Evolutionary conservation across 208 protist species (phyloP), one percentile per base, ranked within the genome.

Genomic region (Acanthamoeba castellanii): DNA sequence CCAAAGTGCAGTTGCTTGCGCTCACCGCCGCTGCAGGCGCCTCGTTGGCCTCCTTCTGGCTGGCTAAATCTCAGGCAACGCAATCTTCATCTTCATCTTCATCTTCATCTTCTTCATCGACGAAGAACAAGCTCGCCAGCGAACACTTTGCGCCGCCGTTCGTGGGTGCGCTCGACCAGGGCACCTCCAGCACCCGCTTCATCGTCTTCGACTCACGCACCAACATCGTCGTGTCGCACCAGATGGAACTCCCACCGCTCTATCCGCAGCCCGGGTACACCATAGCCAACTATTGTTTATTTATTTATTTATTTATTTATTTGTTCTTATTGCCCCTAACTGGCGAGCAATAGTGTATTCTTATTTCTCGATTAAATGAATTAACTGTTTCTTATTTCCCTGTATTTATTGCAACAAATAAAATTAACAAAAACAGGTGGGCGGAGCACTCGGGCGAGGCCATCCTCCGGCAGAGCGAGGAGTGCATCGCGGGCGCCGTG

Each of bases 381-480:
- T 59, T 14, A 59, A 2, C 13, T 59, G 45, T 47, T 42, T 47
- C 45, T 3, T 13, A 13, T 47, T 47, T 47, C 8, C 45, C 45
- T 9, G 5, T 9, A 42, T 72, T 76, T 34, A 25, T 72, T 20
- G n/a, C n/a, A n/a, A n/a, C n/a, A n/a, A 42, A 1, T 42, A 42
- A 42, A 42, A 42, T 42, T 42, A 42, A 42, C 1, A 42, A 42
- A 42, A 42, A 42, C 37, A 93, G 98, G 34, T 99, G 99, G 99
- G 96, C 98, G 16, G 99, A 99, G 95, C 99, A 99, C 57, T 98
- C 99, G 95, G 98, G 98, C 32, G 94, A 97, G 30, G 98, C 99
- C 87, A 99, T 99, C 32, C 98, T 99, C 76, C 88, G 94, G 25
- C 98, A 97, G 81, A 97, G 96, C 42, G 96, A 97, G 89, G 72